Base-by-base conservation (phyloP, 2,329 filamentous ascomycete genomes). In the Trematosphaeria pertusa region DNA sequence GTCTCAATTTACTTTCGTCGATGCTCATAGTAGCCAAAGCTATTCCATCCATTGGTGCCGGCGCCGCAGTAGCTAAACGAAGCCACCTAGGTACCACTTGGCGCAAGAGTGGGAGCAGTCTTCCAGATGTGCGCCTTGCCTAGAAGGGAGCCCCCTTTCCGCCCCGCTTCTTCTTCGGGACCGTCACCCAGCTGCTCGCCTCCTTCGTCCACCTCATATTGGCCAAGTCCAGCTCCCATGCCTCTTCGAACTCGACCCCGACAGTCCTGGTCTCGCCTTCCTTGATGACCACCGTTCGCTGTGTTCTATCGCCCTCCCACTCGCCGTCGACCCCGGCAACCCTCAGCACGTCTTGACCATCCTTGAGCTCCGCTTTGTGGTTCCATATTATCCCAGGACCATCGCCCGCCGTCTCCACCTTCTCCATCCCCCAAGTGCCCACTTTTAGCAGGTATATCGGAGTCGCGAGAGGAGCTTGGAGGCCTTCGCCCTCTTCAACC, bases 381-480 rank as follows among this genome's bases (percentile, higher is more conserved):
- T 39, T 11, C 12, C 18, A 47, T 22, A 50, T 45, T 22, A 17
- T 17, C 4, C 46, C 42, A 7, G 50, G 47, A 20, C 32, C 37
- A 4, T 43, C 48, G 8, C 50, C 50, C 10, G 11, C 32, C 12
- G 46, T 43, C 14, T 46, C 35, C 20, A 50, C n/a, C 35, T 43
- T 36, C 21, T 44, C 26, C 2, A 53, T 50, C 12, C 35, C 34
- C 37, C 42, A 50, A 2, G 14, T 46, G 1, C 34, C 42, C 5
- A 45, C 34, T n/a, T 44, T 32, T 7, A 50, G 34, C 5, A 37
- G 32, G 30, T 43, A 50, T 4, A 50, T 43, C 12, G 41, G 38
- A 2, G 43, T 53, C 12, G 15, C 21, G 15, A 18, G 17, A 5
- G 34, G 15, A 12, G 14, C 14, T n/a, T 8, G 9, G 9, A 34